Evolutionary conservation across 345 rosid species (phyloP).

Genomic region (Zanthoxylum bungeanum): DNA sequence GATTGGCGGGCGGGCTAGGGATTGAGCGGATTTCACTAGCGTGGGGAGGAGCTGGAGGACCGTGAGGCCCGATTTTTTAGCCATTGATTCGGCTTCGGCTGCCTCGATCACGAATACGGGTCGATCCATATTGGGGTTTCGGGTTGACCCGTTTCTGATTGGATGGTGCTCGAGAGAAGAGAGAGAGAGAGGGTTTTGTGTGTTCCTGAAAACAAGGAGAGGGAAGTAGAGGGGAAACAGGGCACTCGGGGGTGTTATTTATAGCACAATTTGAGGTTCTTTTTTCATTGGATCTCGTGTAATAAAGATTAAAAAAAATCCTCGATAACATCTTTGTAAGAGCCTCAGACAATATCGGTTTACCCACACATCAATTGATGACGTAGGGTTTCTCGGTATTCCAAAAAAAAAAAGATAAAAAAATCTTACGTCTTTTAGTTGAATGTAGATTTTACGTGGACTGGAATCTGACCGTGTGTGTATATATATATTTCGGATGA

Average conservation of each 20-base stretch:
- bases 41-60: constrained; percentile 62
- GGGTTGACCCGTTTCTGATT: constrained; percentile 27
- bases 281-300: neutral
- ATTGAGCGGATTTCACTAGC: constrained; percentile 57
- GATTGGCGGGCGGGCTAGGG: constrained; percentile 79
- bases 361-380: too few relatives aligned
- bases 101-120: constrained; percentile 62
- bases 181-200: constrained; percentile 3
- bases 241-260: neutral
- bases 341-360: too few relatives aligned
- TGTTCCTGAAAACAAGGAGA: constrained; percentile 19
- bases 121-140: constrained; percentile 35
- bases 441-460: too few relatives aligned
- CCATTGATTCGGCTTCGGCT: constrained; percentile 66
- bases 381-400: too few relatives aligned
- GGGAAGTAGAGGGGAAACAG: neutral
- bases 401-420: neutral
- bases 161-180: constrained; percentile 2
- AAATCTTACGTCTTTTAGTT: too few relatives aligned
- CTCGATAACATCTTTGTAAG: too few relatives aligned
- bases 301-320: too few relatives aligned
- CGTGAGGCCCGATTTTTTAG: constrained; percentile 45
- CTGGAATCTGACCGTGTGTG: too few relatives aligned
- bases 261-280: neutral
- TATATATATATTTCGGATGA: too few relatives aligned